Evolutionary conservation across 192 early-diverging fungal species (phyloP).

Genomic region (Linnemannia exigua): DNA sequence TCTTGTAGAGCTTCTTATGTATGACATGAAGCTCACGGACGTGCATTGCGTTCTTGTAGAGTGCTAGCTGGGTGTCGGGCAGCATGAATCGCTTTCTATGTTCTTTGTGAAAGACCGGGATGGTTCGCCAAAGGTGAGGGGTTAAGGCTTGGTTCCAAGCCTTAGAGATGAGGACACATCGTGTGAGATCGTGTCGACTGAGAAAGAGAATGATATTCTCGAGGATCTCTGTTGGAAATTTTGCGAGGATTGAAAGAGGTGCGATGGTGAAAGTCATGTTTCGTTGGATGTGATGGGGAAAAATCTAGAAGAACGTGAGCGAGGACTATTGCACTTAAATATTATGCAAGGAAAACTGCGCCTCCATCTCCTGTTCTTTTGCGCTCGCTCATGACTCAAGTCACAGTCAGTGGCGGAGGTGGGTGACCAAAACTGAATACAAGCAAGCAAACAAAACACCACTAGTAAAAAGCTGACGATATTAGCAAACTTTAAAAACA

Average conservation of each 20-base stretch:
- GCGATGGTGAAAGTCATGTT: background rate
- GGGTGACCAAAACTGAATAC: too few relatives aligned
- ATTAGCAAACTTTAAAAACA: too few relatives aligned
- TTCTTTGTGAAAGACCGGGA: background rate
- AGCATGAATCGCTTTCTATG: background rate
- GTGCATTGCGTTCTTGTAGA: too few relatives aligned
- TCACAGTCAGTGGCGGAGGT: too few relatives aligned
- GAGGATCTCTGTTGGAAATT: conserved; percentile 6
- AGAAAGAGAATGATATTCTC: background rate
- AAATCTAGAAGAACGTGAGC: too few relatives aligned
- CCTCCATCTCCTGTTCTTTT: too few relatives aligned
- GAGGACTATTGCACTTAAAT: too few relatives aligned
- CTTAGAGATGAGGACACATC: background rate
- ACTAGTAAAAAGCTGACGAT: too few relatives aligned
- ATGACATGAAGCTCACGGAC: background rate
- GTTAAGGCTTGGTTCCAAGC: background rate
- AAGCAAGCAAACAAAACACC: too few relatives aligned
- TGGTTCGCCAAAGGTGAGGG: conserved; percentile 1
- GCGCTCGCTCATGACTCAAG: too few relatives aligned
- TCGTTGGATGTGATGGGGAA: background rate
- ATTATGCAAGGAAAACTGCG: too few relatives aligned
- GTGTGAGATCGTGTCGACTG: background rate
- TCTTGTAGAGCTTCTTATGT: background rate
- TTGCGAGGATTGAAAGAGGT: background rate
- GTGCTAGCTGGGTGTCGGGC: too few relatives aligned